phyloP scores from a whole-genome alignment of 257 asterid genomes.

The Primulina huaijiensis region DNA sequence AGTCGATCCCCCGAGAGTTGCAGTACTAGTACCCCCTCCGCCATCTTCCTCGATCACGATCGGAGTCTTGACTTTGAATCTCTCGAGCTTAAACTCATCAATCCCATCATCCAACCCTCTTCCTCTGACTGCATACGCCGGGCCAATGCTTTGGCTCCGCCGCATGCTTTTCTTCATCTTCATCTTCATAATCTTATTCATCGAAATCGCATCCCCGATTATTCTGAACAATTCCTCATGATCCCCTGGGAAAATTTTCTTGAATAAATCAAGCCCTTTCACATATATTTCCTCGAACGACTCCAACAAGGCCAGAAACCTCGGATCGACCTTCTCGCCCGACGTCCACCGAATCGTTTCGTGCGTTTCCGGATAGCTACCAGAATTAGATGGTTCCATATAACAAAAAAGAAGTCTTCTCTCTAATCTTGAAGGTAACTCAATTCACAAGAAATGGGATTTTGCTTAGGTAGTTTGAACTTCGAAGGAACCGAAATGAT shows the following conservation, averaged over 20 bases:
- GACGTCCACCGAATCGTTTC: conserved; percentile 51
- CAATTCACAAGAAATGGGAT: not conserved
- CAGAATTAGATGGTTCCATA: not conserved
- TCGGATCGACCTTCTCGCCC: conserved; percentile 43
- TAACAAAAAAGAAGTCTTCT: not conserved
- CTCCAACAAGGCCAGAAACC: conserved; percentile 38
- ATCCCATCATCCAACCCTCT: conserved; percentile 28
- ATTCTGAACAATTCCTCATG: conserved; percentile 41
- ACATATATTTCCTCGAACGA: conserved; percentile 37
- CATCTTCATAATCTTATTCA: conserved; percentile 27
- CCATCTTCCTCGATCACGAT: conserved; percentile 27
- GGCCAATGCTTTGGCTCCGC: conserved; percentile 50
- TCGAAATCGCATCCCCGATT: conserved; percentile 24
- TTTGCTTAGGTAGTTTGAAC: too few species aligned
- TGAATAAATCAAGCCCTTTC: conserved; percentile 35
- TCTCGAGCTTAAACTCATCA: conserved; percentile 27
- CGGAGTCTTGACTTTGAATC: conserved; percentile 49
- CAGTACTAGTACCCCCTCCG: not conserved
- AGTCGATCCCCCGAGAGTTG: not conserved
- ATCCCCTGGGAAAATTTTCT: conserved; percentile 35
- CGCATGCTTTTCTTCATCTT: conserved; percentile 29
- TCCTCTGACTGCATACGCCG: not conserved
- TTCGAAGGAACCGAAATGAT: too few species aligned
- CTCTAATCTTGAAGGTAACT: not conserved
- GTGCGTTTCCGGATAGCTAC: conserved; percentile 6